Evolutionary conservation across 2,329 filamentous ascomycete genomes (phyloP).

Genomic region (Fusarium sp.): DNA sequence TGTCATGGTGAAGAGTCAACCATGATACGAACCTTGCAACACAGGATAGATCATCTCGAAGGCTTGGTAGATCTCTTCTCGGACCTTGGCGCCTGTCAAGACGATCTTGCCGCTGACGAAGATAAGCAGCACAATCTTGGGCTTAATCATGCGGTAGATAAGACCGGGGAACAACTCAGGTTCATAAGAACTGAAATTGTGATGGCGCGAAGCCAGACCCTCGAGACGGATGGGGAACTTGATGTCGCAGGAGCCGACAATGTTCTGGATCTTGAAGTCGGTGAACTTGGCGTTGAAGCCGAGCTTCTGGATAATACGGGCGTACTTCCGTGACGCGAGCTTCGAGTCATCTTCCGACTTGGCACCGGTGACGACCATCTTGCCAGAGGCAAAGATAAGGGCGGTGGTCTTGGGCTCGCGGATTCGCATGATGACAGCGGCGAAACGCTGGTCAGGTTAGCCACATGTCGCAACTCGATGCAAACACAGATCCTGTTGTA

Average conservation of each 20-base stretch:
- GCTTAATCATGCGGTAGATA: conserved; percentile 99
- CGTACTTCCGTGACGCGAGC: conserved; percentile 96
- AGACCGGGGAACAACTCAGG: conserved; percentile 98
- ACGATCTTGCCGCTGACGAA: conserved; percentile 99
- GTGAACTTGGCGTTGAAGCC: conserved; percentile 99
- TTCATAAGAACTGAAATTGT: conserved; percentile 99
- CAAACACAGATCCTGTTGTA: conserved; percentile 61
- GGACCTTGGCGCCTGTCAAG: conserved; percentile 95
- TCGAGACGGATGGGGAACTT: conserved; percentile 99
- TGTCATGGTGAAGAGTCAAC: too few species aligned
- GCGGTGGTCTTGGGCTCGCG: conserved; percentile 99
- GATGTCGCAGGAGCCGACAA: conserved; percentile 98
- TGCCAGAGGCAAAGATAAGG: conserved; percentile 96
- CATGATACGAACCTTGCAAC: conserved; percentile 76
- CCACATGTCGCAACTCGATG: conserved; percentile 23
- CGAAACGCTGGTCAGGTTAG: conserved; percentile 81
- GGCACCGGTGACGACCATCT: conserved; percentile 99
- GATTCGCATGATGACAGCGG: conserved; percentile 99
- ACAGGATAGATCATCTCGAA: conserved; percentile 99
- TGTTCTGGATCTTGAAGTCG: conserved; percentile 99
- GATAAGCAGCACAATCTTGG: conserved; percentile 97
- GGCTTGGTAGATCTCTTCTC: conserved; percentile 97
- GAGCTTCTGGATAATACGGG: conserved; percentile 99
- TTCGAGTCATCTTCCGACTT: conserved; percentile 99
- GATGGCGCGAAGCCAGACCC: conserved; percentile 94